A percentile compares a stretch with the other conserved stretches of the same genome.
Conservation (phyloP, 441 rosid species). For the Lepidium campestre region DNA sequence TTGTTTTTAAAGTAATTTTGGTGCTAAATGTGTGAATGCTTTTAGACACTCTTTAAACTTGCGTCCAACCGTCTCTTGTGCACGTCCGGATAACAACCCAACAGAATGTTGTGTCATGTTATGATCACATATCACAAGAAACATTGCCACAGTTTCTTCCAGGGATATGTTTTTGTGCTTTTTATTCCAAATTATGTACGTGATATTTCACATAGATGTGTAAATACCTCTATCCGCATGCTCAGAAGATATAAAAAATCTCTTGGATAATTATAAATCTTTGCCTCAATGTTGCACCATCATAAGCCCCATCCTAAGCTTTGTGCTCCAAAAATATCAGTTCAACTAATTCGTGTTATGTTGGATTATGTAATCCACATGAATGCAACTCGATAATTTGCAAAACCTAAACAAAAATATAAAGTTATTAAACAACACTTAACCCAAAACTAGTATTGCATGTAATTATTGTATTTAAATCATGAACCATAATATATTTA, state of each 20-base stretch:
- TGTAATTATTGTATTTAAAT: too few species aligned
- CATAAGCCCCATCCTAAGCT: too few species aligned
- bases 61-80: neutral
- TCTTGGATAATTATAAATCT: neutral
- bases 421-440: too few species aligned
- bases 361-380: too few species aligned
- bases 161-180: neutral
- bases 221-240: neutral
- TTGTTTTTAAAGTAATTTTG: too few species aligned
- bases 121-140: neutral
- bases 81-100: neutral
- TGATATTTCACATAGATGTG: neutral
- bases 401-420: neutral
- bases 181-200: neutral
- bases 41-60: too few species aligned
- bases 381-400: neutral
- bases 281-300: too few species aligned
- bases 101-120: neutral
- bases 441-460: too few species aligned
- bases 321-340: neutral
- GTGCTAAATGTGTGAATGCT: too few species aligned
- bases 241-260: neutral
- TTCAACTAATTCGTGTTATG: too few species aligned
- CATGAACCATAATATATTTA: too few species aligned
- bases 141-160: neutral